Base-by-base conservation (phyloP, 176 grass and related monocot genomes). In the Tillandsia fasciculata region DNA sequence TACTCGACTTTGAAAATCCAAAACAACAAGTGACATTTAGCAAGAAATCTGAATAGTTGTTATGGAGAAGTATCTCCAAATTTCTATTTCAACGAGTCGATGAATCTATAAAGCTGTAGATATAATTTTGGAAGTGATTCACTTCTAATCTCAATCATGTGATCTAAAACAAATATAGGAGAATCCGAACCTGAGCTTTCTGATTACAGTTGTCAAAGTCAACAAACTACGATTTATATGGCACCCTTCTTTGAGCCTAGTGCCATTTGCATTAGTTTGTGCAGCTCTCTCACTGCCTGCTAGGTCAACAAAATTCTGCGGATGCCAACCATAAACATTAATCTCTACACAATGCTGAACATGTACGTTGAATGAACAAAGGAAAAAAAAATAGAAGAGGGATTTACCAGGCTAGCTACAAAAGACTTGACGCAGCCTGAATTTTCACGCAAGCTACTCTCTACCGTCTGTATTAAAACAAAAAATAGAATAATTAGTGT, bases 281-380 rank as follows among this genome's bases (percentile, higher is more conserved):
- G 89, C 90, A 51, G 82, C 84, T 63, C 90, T 82, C 79, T 99
- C 94, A 78, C 94, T 99, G 78, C 94, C 90, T 65, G 94, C 94
- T 79, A 99, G 94, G 66, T 99, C 95, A 76, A 99, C 95, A 76
- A 99, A 90, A 76, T 94, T 99, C 95, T 99, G 87, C 51, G 20
- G 58, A 84, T 13, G 57, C 1, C 77, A 61, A 20, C 33, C 7
- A 24, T 76, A 65, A 23, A 17, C 18, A 26, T 73, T 83, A 28
- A 82, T 50, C 65, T 81, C 65, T 73, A 79, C 51, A 11, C 68
- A 78, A 83, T 66, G 74, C 66, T 51, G 69, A 23, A 65, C 51
- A 22, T 51, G 29, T 67, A 50, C 33, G 71, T 61, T 48, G 63
- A 68, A 67, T 18, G 1, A 68, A 22, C 42, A 26, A 48, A 48